Percentiles rank a stretch among this genome's conserved stretches.
These are phyloP conservation scores for Athelia sp. DNA, from an alignment of 1,284 basidiomycete genomes.

Conservation along the genomic window DNA sequence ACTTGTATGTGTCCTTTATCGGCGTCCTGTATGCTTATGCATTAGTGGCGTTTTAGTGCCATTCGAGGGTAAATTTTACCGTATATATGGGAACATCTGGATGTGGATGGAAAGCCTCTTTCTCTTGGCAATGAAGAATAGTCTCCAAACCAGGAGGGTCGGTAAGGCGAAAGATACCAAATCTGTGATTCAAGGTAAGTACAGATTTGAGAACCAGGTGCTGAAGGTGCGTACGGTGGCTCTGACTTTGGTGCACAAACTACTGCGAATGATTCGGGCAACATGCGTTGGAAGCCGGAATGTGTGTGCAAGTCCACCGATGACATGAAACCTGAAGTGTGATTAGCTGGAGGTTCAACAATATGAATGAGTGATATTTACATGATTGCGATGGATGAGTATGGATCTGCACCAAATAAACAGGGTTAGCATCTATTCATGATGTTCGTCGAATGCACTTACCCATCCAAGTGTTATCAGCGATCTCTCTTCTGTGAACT, in stretches of 20 bases:
- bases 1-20: conserved; percentile 80
- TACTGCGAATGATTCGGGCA: conserved; percentile 87
- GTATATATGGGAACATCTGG: conserved; percentile 77
- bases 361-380: conserved; percentile 25
- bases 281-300: conserved; percentile 79
- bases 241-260: conserved; percentile 80
- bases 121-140: conserved; percentile 61
- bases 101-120: conserved; percentile 82
- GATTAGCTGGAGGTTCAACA: conserved; percentile 1
- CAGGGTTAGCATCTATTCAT: not conserved
- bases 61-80: conserved; percentile 32
- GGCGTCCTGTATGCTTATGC: conserved; percentile 69
- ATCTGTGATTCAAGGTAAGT: conserved; percentile 34
- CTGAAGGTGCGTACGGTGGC: conserved; percentile 53
- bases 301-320: conserved; percentile 89
- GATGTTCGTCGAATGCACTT: conserved; percentile 23
- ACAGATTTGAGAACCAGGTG: conserved; percentile 6
- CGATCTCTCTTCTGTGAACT: conserved; percentile 73
- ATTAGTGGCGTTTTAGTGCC: not conserved
- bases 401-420: conserved; percentile 62
- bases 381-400: conserved; percentile 90
- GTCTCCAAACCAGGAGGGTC: conserved; percentile 77
- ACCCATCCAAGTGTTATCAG: conserved; percentile 89
- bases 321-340: conserved; percentile 70
- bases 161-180: conserved; percentile 84